Base-by-base conservation (phyloP, 2,329 filamentous ascomycete species). In the Fusarium luffae region DNA sequence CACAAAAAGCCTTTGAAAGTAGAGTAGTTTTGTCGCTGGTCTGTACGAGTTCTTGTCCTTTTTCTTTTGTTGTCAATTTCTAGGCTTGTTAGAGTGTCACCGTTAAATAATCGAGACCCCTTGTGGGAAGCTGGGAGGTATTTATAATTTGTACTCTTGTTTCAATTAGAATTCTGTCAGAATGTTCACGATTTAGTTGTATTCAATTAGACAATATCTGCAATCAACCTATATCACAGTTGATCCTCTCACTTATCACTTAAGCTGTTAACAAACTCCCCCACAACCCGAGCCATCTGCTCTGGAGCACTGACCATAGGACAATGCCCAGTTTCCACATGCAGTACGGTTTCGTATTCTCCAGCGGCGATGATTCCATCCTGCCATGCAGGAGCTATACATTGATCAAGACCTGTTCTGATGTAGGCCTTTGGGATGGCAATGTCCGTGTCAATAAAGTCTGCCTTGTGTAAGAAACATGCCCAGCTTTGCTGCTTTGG, bases 401-500 rank as follows among this genome's bases (percentile, higher is more conserved):
- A 55, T 16, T 55, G 21, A 19, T 55, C 52, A 7, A 32, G 18
- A 1, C 43, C 52, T 27, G 52, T 55, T 16, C 27, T 55, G 16
- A 55, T 6, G 7, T 55, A 55, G 0, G 28, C 52, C 18, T 27
- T 55, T 1, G 28, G 28, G 1, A 55, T 19, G 7, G 25, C 7
- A 1, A 47, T 9, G 16, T 55, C 52, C 2, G 41, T 14, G 4
- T 55, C 52, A 2, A 55, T 55, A 12, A 55, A 55, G 6, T n/a
- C 19, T 19, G 52, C 21, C 4, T 43, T 21, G 5, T 18, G 37
- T 2, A 37, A 9, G 16, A 46, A 55, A 19, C 52, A 55, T 18
- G 16, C 21, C 52, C 52, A 55, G 11, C 52, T 55, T 23, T 55
- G 52, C 13, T 55, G 41, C 13, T 55, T 55, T n/a, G 52, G 41